Conservation (phyloP, 805 yeast genomes). For the Tetrapisispora namnaoensis region DNA sequence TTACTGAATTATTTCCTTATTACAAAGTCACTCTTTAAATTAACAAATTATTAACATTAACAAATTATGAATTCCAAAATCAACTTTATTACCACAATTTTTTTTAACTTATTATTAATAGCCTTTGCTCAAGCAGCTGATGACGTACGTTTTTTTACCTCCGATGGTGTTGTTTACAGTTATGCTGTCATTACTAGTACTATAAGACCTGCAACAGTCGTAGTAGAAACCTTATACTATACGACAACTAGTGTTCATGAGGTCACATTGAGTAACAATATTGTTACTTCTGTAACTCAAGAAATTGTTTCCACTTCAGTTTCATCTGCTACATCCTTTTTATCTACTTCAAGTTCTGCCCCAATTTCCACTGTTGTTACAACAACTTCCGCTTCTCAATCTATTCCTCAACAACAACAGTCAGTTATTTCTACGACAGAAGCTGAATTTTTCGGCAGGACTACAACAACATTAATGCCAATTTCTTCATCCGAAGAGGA, state of each 20-base stretch:
- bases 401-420: background rate
- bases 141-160: constrained; percentile 23
- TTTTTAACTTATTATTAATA: constrained; percentile 4
- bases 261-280: constrained; percentile 21
- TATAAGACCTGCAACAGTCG: constrained; percentile 26
- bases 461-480: background rate
- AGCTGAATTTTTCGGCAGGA: background rate
- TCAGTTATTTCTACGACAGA: background rate
- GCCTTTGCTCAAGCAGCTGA: constrained; percentile 10
- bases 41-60: background rate
- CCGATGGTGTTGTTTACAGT: constrained; percentile 30
- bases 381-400: background rate
- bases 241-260: constrained; percentile 26
- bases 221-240: constrained; percentile 26
- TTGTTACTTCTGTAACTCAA: constrained; percentile 23
- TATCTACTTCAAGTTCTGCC: constrained; percentile 4
- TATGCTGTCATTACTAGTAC: constrained; percentile 29
- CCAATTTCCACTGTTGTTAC: constrained; percentile 1
- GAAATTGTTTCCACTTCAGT: constrained; percentile 20
- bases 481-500: background rate
- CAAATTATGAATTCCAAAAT: constrained; percentile 1
- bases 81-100: background rate
- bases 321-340: constrained; percentile 4
- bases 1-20: background rate
- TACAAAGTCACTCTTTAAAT: constrained; percentile 1